Base-by-base conservation (phyloP, 1,284 basidiomycete species). In the Malassezia dermatis region DNA sequence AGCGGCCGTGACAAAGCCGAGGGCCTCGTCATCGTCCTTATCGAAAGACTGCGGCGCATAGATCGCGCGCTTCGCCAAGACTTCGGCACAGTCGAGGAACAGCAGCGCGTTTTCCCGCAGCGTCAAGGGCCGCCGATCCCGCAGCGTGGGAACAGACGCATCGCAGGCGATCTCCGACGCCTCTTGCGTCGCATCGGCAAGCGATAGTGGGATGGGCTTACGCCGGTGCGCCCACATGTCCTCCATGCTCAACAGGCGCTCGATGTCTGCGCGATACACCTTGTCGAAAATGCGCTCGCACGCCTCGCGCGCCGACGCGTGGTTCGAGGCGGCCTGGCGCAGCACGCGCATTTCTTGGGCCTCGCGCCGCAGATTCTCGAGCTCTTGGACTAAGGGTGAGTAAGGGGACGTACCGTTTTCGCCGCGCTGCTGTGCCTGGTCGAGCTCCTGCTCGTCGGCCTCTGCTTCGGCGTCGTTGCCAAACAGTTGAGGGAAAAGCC, bases 11-110 rank as follows among this genome's bases (percentile, higher is more conserved):
- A 96, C 91, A 73, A 99, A 96, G 76, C 96, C 89, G 10, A 99
- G 81, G 0, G 89, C 86, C 66, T 96, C 91, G 35, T 90, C 86
- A 69, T 98, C 94, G 73, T 98, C 94, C 76, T 99, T 99, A 79
- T 99, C 94, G 67, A 96, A 99, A 0, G 84, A 79, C 46, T 98
- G 86, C 0, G 78, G 85, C 30, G 86, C 84, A 28, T 79, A 78
- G 41, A 81, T 81, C 2, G 89, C 76, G 6, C 91, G 86, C 3
- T 78, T 77, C 1, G 89, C 84, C 1, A 98, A 79, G 1, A 84
- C 82, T 39, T 85, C 83, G 66, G 89, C 93, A 60, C 52, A 56
- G 4, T 53, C 42, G 23, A 64, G 47, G 56, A 73, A 73, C 31
- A 67, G 52, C 30, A 61, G 51, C 26, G 67, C 66, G 8, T 65